Evolutionary conservation across 768 basidiomycete species (phyloP).

Genomic region (Exsudoporus frostii): DNA sequence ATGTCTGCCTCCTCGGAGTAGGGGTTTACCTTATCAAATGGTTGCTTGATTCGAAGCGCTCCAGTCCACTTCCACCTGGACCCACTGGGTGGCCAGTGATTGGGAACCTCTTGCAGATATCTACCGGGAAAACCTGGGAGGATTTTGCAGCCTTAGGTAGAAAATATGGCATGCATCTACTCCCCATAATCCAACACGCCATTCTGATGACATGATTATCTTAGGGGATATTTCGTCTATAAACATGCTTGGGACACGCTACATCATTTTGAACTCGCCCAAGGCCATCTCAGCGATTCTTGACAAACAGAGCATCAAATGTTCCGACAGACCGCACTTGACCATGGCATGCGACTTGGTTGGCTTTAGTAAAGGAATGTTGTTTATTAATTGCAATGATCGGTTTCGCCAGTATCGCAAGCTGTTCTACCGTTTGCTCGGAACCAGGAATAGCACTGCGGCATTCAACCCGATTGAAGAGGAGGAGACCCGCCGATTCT

Average conservation of each 20-base stretch:
- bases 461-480: conserved; percentile 18
- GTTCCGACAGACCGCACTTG: conserved; percentile 34
- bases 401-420: conserved; percentile 18
- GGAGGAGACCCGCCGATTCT: conserved; percentile 16
- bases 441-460: conserved; percentile 7
- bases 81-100: conserved; percentile 38
- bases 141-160: conserved; percentile 53
- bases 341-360: conserved; percentile 22
- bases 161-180: conserved; percentile 41
- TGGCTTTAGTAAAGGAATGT: conserved; percentile 11
- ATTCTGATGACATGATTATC: conserved; percentile 12
- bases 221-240: conserved; percentile 17
- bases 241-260: conserved; percentile 41
- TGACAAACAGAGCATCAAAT: conserved; percentile 52
- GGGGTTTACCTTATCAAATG: conserved; percentile 6
- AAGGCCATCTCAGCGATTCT: conserved; percentile 48
- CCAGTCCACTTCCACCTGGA: conserved; percentile 13
- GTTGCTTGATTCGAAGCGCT: neutral
- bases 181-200: neutral
- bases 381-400: conserved; percentile 10
- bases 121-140: conserved; percentile 47
- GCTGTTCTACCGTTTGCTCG: conserved; percentile 4
- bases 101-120: conserved; percentile 55
- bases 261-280: conserved; percentile 49
- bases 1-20: conserved; percentile 6